Percentiles rank a stretch among this genome's conserved stretches.
These are phyloP conservation scores for Sporothrix sp. DNA, from an alignment of 2,329 filamentous ascomycete species.

Conservation along the genomic window DNA sequence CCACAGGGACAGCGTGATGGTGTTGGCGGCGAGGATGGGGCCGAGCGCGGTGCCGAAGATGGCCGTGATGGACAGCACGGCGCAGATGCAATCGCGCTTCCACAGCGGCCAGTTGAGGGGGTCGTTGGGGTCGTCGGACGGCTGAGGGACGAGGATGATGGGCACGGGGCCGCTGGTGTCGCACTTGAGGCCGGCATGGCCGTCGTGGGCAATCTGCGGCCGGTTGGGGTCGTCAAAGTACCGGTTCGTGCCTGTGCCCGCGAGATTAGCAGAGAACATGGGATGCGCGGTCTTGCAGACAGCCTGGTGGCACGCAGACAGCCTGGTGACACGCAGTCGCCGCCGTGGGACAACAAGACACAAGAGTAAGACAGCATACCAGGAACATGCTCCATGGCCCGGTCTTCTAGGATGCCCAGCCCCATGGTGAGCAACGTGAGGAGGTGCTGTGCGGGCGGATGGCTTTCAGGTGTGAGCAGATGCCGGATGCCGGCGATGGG, in stretches of 20 bases:
- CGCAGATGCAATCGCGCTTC: conserved; percentile 72
- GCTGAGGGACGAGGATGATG: conserved; percentile 77
- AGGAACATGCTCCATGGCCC: conserved; percentile 58
- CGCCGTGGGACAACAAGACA: no score
- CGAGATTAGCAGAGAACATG: not conserved
- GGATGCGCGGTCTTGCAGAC: not conserved
- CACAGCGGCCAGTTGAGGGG: conserved; percentile 79
- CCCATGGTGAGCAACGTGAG: conserved; percentile 39
- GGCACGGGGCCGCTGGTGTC: conserved; percentile 55
- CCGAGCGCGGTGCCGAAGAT: conserved; percentile 78
- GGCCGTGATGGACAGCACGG: conserved; percentile 66
- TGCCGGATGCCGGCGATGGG: no score
- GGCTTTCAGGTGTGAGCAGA: not conserved
- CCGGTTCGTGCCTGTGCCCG: conserved; percentile 41
- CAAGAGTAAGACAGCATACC: conserved; percentile 44
- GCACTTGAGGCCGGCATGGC: conserved; percentile 52
- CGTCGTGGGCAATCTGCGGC: conserved; percentile 33
- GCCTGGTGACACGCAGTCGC: no score
- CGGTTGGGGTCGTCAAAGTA: conserved; percentile 52
- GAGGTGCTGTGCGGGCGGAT: not conserved
- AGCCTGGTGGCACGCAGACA: no score
- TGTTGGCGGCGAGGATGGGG: conserved; percentile 81
- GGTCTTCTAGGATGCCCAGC: conserved; percentile 64
- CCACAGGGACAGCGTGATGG: conserved; percentile 61
- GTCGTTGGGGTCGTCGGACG: conserved; percentile 83